phyloP scores from a whole-genome alignment of 1,139 yeast species.

The Wickerhamomyces sp. region DNA sequence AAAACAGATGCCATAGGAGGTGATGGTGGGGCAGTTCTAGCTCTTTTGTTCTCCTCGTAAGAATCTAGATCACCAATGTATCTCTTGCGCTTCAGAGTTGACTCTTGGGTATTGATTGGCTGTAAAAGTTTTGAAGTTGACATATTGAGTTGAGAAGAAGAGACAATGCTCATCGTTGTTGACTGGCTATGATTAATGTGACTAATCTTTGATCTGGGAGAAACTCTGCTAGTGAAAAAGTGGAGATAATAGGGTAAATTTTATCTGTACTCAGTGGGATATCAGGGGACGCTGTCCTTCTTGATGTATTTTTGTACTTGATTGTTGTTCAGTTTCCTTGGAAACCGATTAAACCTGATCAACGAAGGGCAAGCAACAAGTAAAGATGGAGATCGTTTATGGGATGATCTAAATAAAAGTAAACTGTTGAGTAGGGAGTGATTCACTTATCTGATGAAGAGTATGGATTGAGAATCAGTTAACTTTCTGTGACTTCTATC shows the following conservation, averaged over 20 bases:
- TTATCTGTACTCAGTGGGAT: not conserved
- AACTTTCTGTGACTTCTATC: too few relatives aligned
- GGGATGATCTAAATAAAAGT: not conserved
- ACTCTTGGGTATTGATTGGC: conserved; percentile 8
- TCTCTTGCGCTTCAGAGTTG: conserved; percentile 19
- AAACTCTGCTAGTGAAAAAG: not conserved
- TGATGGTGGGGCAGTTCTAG: conserved; percentile 50
- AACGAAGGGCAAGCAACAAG: not conserved
- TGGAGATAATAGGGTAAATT: not conserved
- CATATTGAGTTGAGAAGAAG: conserved; percentile 8
- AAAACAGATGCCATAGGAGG: conserved; percentile 27
- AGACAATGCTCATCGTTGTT: conserved; percentile 8
- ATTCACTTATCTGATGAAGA: too few relatives aligned
- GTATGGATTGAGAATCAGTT: too few relatives aligned
- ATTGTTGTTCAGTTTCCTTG: not conserved
- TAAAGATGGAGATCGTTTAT: not conserved
- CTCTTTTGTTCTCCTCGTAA: conserved; percentile 31
- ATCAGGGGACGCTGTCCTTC: too few relatives aligned
- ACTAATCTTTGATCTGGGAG: not conserved
- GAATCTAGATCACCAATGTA: conserved; percentile 19
- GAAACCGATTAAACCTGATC: not conserved
- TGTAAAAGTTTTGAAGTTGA: conserved; percentile 13
- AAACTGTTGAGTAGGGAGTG: too few relatives aligned
- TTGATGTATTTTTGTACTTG: not conserved
- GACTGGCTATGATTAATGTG: too few relatives aligned